Percentiles rank a stretch among this genome's conserved stretches.
Evolutionary conservation across 2,329 filamentous ascomycete species (phyloP).

Genomic region (Clarireedia hainanense): DNA sequence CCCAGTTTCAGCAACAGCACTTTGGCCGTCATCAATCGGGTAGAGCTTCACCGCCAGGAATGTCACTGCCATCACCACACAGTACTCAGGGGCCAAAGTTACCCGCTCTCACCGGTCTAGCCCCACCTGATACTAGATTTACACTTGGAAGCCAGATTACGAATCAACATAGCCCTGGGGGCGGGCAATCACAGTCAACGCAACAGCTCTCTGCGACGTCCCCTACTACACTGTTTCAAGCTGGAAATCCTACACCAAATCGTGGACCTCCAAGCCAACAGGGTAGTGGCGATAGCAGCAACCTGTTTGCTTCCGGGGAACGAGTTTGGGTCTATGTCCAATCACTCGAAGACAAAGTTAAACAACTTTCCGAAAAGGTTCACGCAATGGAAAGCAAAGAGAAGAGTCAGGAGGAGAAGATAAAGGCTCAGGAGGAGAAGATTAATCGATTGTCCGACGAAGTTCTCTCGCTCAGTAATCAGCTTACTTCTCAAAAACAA

Average conservation of each 20-base stretch:
- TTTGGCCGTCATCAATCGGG: slow-evolving; percentile 50
- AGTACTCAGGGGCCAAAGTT: slow-evolving; percentile 27
- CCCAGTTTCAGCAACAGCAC: slow-evolving; percentile 58
- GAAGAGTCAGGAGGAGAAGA: slow-evolving; percentile 21
- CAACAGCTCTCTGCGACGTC: slow-evolving; percentile 21
- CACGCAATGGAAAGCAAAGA: slow-evolving; percentile 32
- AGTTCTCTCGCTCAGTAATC: slow-evolving; percentile 21
- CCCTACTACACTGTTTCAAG: slow-evolving; percentile 29
- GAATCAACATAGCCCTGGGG: slow-evolving; percentile 18
- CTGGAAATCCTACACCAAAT: slow-evolving; percentile 37
- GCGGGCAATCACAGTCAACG: slow-evolving; percentile 16
- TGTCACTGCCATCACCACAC: slow-evolving; percentile 27
- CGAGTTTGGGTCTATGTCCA: slow-evolving; percentile 67
- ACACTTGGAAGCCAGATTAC: slow-evolving; percentile 25
- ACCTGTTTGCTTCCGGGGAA: slow-evolving; percentile 55
- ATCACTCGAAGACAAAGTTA: slow-evolving; percentile 54
- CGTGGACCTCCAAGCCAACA: slow-evolving; percentile 16
- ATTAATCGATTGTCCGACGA: slow-evolving; percentile 27
- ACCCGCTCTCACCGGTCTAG: slow-evolving; percentile 26
- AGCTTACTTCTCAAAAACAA: slow-evolving; percentile 20
- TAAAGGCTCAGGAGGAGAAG: slow-evolving; percentile 16
- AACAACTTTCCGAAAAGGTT: slow-evolving; percentile 38
- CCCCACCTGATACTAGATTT: slow-evolving; percentile 29
- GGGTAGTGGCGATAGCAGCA: slow-evolving; percentile 48
- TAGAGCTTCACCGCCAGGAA: slow-evolving; percentile 38